A percentile compares a stretch with the other conserved stretches of the same genome.
Evolutionary conservation across 177 flowering plant genomes (phyloP).

Genomic region (Tripterygium wilfordii): DNA sequence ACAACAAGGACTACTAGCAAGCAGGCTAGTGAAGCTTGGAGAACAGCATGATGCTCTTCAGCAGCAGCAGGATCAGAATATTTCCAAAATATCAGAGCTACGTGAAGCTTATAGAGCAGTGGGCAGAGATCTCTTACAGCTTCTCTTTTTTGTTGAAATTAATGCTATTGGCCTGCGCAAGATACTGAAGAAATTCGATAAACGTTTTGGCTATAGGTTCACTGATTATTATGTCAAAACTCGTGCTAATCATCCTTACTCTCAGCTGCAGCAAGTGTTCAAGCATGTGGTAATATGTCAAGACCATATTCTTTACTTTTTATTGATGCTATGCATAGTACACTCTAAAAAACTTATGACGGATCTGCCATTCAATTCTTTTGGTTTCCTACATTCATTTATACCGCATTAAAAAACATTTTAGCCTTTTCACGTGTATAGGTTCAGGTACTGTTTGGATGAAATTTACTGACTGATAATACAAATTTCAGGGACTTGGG

Average conservation of each 20-base stretch:
- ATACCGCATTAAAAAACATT: too few relatives aligned
- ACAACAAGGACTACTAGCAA: slow-evolving; percentile 64
- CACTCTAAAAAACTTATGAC: too few relatives aligned
- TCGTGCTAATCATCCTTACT: slow-evolving; percentile 78
- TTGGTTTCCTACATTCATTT: too few relatives aligned
- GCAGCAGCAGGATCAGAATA: slow-evolving; percentile 48
- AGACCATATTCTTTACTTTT: too few relatives aligned
- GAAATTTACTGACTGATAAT: neutral
- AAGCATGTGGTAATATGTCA: slow-evolving; percentile 64
- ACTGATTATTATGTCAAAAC: slow-evolving; percentile 73
- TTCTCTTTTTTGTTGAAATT: slow-evolving; percentile 59
- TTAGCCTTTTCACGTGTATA: too few relatives aligned
- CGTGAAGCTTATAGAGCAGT: slow-evolving; percentile 60
- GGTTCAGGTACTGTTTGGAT: too few relatives aligned
- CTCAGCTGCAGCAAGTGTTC: slow-evolving; percentile 72
- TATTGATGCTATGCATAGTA: too few relatives aligned
- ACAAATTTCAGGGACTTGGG: slow-evolving; percentile 48
- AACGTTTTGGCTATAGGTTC: slow-evolving; percentile 61
- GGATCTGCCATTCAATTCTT: too few relatives aligned
- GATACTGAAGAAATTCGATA: slow-evolving; percentile 76
- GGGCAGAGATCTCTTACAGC: slow-evolving; percentile 56
- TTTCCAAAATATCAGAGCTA: slow-evolving; percentile 41
- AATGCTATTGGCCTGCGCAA: slow-evolving; percentile 72
- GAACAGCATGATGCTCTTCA: slow-evolving; percentile 41
- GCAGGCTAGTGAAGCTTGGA: slow-evolving; percentile 38